Percentiles rank a stretch among this genome's conserved stretches.
These are phyloP conservation scores for Boletus barrowsii DNA, from an alignment of 768 basidiomycete species.

Conservation along the genomic window DNA sequence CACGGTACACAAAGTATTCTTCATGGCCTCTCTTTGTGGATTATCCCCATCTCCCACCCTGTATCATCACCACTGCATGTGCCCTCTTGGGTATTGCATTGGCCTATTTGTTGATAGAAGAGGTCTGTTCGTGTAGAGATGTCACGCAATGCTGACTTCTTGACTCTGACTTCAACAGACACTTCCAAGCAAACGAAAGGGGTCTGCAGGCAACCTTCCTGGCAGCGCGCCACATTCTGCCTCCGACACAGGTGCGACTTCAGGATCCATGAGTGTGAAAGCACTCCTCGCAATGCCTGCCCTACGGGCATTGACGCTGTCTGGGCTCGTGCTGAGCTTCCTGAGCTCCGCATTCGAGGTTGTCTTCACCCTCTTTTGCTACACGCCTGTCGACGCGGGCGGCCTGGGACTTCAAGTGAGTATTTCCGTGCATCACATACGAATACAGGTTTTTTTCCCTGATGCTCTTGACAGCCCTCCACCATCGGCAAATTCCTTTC, in stretches of 20 bases:
- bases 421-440: too few species aligned
- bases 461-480: constrained; percentile 35
- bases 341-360: constrained; percentile 55
- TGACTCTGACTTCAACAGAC: too few species aligned
- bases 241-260: too few species aligned
- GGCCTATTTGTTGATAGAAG: constrained; percentile 3
- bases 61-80: not conserved
- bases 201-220: too few species aligned
- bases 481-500: constrained; percentile 58
- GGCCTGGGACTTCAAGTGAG: constrained; percentile 53
- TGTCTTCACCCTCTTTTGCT: constrained; percentile 61
- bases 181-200: too few species aligned
- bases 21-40: constrained; percentile 8
- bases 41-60: constrained; percentile 6
- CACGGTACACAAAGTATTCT: constrained; percentile 6
- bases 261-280: constrained; percentile 21
- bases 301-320: constrained; percentile 47
- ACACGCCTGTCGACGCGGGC: constrained; percentile 50
- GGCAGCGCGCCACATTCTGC: too few species aligned
- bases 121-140: not conserved
- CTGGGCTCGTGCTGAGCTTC: constrained; percentile 48
- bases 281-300: constrained; percentile 45
- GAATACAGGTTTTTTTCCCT: not conserved
- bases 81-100: not conserved
- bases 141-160: too few species aligned